Conservation (phyloP, 768 basidiomycete species). For the Cyclocybe aegerita region DNA sequence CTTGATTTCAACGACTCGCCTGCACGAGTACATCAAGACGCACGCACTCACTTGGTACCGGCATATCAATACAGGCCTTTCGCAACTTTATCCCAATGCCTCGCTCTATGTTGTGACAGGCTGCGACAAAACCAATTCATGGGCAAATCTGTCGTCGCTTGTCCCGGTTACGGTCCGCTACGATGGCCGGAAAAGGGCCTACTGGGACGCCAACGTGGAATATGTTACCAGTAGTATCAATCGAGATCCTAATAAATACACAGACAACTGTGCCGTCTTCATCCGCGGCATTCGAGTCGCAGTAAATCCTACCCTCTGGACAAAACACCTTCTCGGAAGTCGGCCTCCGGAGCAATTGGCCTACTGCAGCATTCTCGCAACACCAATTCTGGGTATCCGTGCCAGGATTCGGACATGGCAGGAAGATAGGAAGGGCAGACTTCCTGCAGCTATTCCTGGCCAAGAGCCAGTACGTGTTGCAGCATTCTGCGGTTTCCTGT, state of each 20-base stretch:
- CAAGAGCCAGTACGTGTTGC: too few relatives aligned
- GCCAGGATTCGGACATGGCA: background rate
- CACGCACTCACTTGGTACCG: background rate
- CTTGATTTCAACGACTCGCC: background rate
- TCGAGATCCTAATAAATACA: background rate
- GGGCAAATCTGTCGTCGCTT: background rate
- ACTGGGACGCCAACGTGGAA: background rate
- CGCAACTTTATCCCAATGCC: slow-evolving; percentile 3
- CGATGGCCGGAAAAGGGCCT: too few relatives aligned
- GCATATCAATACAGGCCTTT: too few relatives aligned
- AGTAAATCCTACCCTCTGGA: background rate
- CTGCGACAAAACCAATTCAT: slow-evolving; percentile 3
- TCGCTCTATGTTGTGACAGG: slow-evolving; percentile 8
- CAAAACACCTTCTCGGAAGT: background rate
- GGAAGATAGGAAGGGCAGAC: background rate
- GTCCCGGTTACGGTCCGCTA: too few relatives aligned
- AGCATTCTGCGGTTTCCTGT: too few relatives aligned
- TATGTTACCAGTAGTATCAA: background rate
- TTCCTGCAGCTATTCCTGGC: too few relatives aligned
- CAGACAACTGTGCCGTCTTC: background rate
- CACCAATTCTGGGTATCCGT: slow-evolving; percentile 1
- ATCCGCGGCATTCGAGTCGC: slow-evolving; percentile 3
- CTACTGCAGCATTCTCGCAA: background rate
- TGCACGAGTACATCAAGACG: background rate
- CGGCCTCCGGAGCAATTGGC: background rate